A percentile compares a stretch with the other conserved stretches of the same genome.
phyloP scores from a whole-genome alignment of 192 early-diverging fungal genomes.

The Coemansia sp. region DNA sequence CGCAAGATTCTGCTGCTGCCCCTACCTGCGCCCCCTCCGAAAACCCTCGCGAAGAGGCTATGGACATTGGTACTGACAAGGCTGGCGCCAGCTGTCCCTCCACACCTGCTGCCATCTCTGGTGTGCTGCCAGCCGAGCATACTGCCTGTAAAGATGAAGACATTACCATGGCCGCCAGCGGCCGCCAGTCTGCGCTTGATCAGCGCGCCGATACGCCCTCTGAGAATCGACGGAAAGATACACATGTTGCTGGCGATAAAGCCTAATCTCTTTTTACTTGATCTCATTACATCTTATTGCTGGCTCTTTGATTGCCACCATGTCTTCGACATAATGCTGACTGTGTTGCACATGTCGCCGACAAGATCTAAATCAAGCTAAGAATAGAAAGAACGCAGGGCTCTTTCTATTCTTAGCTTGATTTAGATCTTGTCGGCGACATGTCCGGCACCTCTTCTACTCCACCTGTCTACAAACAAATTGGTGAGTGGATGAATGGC shows the following conservation, averaged over 20 bases:
- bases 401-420: too few relatives aligned
- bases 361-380: too few relatives aligned
- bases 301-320: too few relatives aligned
- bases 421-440: too few relatives aligned
- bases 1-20: neutral
- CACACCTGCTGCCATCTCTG: slow-evolving; percentile 18
- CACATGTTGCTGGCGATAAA: slow-evolving; percentile 4
- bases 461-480: too few relatives aligned
- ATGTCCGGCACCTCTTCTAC: too few relatives aligned
- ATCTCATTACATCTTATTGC: slow-evolving; percentile 1
- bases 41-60: slow-evolving; percentile 58
- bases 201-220: slow-evolving; percentile 6
- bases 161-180: slow-evolving; percentile 5
- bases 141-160: slow-evolving; percentile 11
- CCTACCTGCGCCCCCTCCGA: neutral
- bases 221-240: slow-evolving; percentile 30
- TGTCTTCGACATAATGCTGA: too few relatives aligned
- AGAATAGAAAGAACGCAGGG: too few relatives aligned
- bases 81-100: slow-evolving; percentile 51
- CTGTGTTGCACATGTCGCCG: too few relatives aligned
- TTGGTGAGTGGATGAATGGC: too few relatives aligned
- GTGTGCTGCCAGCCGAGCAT: neutral
- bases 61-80: slow-evolving; percentile 64
- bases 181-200: slow-evolving; percentile 7
- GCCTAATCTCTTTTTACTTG: neutral